A percentile compares a stretch with the other conserved stretches of the same genome.
Conservation (phyloP, 257 asterid genomes). For the Rauvolfia tetraphylla region DNA sequence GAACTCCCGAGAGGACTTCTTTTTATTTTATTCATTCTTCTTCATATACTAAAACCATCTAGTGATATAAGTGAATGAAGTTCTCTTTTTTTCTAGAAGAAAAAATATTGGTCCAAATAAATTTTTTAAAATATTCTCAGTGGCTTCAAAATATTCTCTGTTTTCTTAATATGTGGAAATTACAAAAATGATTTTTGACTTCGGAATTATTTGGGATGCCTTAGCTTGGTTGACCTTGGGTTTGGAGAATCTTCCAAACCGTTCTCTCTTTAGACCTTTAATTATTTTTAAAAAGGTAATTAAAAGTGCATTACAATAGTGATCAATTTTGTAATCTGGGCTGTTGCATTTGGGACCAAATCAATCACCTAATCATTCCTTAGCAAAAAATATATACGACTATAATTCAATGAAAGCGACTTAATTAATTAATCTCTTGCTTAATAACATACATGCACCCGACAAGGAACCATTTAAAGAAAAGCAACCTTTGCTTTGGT, state of each 20-base stretch:
- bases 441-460: background rate
- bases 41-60: too few relatives aligned
- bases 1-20: too few relatives aligned
- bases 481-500: background rate
- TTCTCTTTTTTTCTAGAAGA: too few relatives aligned
- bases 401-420: background rate
- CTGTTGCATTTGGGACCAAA: conserved; percentile 18
- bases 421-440: background rate
- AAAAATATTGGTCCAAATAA: too few relatives aligned
- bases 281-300: background rate
- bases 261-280: background rate
- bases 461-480: background rate
- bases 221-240: too few relatives aligned
- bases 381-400: conserved; percentile 10
- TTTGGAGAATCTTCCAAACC: background rate
- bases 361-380: conserved; percentile 32
- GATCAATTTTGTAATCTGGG: background rate
- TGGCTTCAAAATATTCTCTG: too few relatives aligned
- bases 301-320: background rate
- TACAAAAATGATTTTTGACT: too few relatives aligned
- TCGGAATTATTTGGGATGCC: too few relatives aligned
- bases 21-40: too few relatives aligned
- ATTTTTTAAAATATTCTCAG: too few relatives aligned
- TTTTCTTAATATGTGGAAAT: too few relatives aligned
- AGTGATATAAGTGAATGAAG: too few relatives aligned